These are phyloP conservation scores for Quercus phellos DNA, from an alignment of 331 rosid species.

Conservation along the genomic window DNA sequence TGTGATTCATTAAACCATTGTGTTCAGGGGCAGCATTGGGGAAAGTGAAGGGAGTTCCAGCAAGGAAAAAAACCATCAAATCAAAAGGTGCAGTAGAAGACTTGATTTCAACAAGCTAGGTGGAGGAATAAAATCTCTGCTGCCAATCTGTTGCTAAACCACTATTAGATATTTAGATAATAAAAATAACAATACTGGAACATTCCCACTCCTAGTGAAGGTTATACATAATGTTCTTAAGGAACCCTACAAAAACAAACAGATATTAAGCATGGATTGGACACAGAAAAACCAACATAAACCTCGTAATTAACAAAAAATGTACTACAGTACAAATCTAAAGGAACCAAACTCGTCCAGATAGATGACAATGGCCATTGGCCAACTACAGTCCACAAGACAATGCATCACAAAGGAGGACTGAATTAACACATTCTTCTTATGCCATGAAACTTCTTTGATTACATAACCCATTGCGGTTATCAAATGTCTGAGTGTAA, in stretches of 20 bases:
- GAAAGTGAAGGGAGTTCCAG: not conserved
- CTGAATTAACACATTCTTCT: not conserved
- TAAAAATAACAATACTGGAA: not conserved
- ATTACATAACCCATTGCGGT: not conserved
- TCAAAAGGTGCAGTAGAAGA: not conserved
- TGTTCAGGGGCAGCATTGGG: not conserved
- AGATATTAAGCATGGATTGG: not conserved
- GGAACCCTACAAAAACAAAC: not conserved
- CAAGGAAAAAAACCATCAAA: not conserved
- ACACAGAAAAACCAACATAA: not conserved
- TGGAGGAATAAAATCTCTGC: not conserved
- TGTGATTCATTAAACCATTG: not conserved
- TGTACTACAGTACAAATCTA: not conserved
- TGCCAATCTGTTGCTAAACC: not conserved
- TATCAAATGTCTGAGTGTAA: not conserved
- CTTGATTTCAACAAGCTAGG: not conserved
- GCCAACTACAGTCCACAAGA: not conserved
- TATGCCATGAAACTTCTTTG: not conserved
- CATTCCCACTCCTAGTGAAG: not conserved
- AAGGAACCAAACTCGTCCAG: not conserved
- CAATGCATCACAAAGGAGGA: not conserved
- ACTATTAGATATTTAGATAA: not conserved
- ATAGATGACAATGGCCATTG: not conserved
- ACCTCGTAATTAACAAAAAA: not conserved
- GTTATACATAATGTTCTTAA: not conserved